Evolutionary conservation across 2,329 filamentous ascomycete species (phyloP), one percentile per base, ranked within the genome.

Genomic region (Fusarium sp.): DNA sequence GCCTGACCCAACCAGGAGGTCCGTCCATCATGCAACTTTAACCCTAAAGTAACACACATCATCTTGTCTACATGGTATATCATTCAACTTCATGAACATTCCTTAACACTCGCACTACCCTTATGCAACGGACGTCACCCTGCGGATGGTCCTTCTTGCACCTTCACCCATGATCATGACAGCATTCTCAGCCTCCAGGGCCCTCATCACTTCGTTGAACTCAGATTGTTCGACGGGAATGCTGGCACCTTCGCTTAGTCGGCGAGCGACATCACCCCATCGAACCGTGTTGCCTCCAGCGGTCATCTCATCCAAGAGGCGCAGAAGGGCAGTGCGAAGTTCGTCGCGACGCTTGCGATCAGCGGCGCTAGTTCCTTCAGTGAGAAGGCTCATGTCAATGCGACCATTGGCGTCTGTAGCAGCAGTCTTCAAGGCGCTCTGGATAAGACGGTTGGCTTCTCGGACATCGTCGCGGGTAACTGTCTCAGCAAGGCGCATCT

Each of bases 381-480:
- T 97, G 67, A 99, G 84, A 49, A 99, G 84, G 57, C 92, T 92
- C 96, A 99, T 98, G 77, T 99, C 96, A 75, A 99, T 98, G 59
- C 97, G 86, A 57, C 96, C 96, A 73, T 97, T 86, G 0, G 93
- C 83, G 77, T 99, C 97, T 0, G 97, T 99, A n/a, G 96, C 96
- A 0, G 95, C 93, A 69, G 97, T 97, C 85, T 98, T 98, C 76
- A 99, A 88, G 2, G 97, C 96, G 1, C 90, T 92, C 76, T 95
- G 93, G 80, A 99, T 99, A 41, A 99, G 85, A 12, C 96, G 91
- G 46, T 97, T 93, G 1, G 96, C 94, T 82, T 99, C 96, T 50
- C 89, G 83, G 8, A 99, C 97, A 75, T 99, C 97, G 49, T 87
- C 86, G 30, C 86, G 88, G 0, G 92, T 94, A 41, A 99, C 96